Evolutionary conservation across 169 alveolate species (phyloP).

Genomic region (Plasmodium gonderi): DNA sequence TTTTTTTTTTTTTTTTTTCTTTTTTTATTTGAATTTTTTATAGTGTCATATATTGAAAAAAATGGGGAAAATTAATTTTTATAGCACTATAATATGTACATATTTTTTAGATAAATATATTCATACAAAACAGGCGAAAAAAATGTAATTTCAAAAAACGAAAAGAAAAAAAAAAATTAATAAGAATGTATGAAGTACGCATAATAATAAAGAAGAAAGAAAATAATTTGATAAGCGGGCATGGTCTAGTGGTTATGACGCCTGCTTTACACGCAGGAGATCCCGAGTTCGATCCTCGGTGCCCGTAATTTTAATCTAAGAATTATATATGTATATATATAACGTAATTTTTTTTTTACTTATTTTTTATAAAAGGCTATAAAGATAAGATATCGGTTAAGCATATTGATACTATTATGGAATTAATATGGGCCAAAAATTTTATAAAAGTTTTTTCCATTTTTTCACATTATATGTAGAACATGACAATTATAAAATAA

Average conservation of each 20-base stretch:
- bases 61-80: background rate
- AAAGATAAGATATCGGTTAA: too few species aligned
- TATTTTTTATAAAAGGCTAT: too few species aligned
- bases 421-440: too few species aligned
- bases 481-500: too few species aligned
- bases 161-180: background rate
- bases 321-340: too few species aligned
- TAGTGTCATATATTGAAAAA: background rate
- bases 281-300: conserved; percentile 96
- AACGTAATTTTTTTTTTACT: too few species aligned
- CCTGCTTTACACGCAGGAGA: conserved; percentile 94
- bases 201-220: background rate
- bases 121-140: background rate
- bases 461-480: too few species aligned
- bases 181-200: background rate
- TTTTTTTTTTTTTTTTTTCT: background rate
- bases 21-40: background rate
- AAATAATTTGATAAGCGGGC: conserved; percentile 84
- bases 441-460: too few species aligned
- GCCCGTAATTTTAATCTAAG: conserved; percentile 88
- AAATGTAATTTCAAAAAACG: background rate
- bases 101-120: background rate
- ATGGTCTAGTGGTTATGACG: conserved; percentile 96
- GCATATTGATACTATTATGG: too few species aligned
- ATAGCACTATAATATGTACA: background rate